Evolutionary conservation across 768 basidiomycete genomes (phyloP), one percentile per base, ranked within the genome.

Genomic region (Boletus patriciae): DNA sequence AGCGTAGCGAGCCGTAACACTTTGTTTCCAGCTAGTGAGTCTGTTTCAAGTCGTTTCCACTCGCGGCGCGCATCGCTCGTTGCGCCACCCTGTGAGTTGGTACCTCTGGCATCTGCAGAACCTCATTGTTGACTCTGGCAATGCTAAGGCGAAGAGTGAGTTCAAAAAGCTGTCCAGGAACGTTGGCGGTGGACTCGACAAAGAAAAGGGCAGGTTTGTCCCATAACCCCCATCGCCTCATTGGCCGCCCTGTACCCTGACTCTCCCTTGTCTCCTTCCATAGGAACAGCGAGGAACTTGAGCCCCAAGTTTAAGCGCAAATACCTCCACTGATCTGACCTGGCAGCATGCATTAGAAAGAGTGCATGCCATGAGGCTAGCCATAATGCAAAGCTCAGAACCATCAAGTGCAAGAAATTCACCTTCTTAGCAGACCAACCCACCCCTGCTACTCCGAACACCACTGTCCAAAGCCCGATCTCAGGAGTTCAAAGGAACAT

Each of bases 141-240:
- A 92, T 61, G 90, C 92, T 42, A 88, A 85, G 74, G 69, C 87
- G 16, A 92, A 92, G 70, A 87, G 92, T 49, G 90, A 92, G 75
- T 93, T 94, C 80, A 89, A 87, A 77, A 91, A 90, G 66, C 84
- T 94, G 52, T 89, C 88, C 64, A 91, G 88, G 74, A 83, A 74
- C 70, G 93, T 94, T 92, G 83, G 92, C 61, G 92, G 93, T 77
- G 92, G 90, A 73, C 79, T 94, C 65, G 92, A 94, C 80, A 92
- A 90, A 76, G 92, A 94, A 93, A 92, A 75, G 92, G 92, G n/a
- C n/a, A n/a, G n/a, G n/a, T n/a, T n/a, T n/a, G n/a, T n/a, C n/a
- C n/a, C n/a, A n/a, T n/a, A n/a, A n/a, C n/a, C 36, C 29, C 54
- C 50, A 16, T 40, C 45, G 13, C 52, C 37, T 34, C 6, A 27